phyloP scores from a whole-genome alignment of 2,329 filamentous ascomycete species.

The Neonectria neomacrospora region DNA sequence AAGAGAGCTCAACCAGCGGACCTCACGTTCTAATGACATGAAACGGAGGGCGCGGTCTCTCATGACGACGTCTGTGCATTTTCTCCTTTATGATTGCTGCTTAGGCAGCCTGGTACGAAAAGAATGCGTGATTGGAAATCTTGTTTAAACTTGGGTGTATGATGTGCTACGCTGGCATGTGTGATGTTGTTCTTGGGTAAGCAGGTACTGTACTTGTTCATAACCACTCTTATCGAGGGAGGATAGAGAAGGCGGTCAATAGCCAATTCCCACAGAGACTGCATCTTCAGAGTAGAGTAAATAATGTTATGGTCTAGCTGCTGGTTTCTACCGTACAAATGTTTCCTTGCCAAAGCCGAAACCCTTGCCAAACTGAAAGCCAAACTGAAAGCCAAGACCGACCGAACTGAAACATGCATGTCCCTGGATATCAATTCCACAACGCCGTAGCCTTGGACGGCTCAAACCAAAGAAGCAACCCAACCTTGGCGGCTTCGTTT shows the following conservation, averaged over 20 bases:
- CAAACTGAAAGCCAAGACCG: too few species aligned
- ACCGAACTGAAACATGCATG: not conserved
- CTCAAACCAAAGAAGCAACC: not conserved
- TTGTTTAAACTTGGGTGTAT: constrained; percentile 1
- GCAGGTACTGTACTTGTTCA: not conserved
- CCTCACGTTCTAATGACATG: constrained; percentile 45
- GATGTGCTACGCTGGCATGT: not conserved
- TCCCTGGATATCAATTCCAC: not conserved
- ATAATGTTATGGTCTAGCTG: not conserved
- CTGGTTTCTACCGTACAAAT: not conserved
- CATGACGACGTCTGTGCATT: constrained; percentile 19
- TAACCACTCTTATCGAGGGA: not conserved
- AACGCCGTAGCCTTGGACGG: not conserved
- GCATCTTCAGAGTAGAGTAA: not conserved
- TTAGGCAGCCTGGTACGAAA: constrained; percentile 38
- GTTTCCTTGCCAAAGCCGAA: not conserved
- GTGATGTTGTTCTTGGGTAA: not conserved
- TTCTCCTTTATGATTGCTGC: constrained; percentile 25
- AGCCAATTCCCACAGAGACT: not conserved
- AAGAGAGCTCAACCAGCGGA: constrained; percentile 18
- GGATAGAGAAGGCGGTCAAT: not conserved
- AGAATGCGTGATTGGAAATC: constrained; percentile 41
- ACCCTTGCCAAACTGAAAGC: too few species aligned
- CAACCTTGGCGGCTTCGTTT: not conserved
- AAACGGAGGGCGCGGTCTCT: constrained; percentile 42